Percentiles rank a stretch among this genome's conserved stretches.
Evolutionary conservation across 2,329 filamentous ascomycete genomes (phyloP).

Genomic region (Sclerotinia trifoliorum): DNA sequence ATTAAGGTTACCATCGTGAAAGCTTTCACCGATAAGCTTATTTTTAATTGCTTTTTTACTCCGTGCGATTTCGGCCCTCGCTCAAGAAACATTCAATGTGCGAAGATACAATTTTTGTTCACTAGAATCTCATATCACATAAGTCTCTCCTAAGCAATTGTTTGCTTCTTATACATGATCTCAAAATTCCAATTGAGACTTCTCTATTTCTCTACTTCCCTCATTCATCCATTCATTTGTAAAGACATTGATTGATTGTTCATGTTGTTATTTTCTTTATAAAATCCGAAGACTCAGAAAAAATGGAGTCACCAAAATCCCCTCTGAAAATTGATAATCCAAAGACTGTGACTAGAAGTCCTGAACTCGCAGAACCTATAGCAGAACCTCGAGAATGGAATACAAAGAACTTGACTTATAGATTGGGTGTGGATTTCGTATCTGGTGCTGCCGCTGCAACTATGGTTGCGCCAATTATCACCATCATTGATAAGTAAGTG

Average conservation of each 20-base stretch:
- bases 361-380: slow-evolving; percentile 25
- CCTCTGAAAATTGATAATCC: slow-evolving; percentile 21
- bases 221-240: background rate
- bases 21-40: slow-evolving; percentile 11
- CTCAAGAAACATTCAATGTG: slow-evolving; percentile 2
- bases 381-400: slow-evolving; percentile 58
- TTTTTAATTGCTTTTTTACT: background rate
- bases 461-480: slow-evolving; percentile 79
- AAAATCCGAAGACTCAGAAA: slow-evolving; percentile 1
- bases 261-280: background rate
- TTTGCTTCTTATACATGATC: background rate
- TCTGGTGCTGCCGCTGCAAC: slow-evolving; percentile 71
- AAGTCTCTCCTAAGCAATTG: slow-evolving; percentile 4
- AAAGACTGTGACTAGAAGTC: slow-evolving; percentile 17
- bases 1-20: background rate
- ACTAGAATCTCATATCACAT: background rate
- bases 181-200: background rate
- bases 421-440: slow-evolving; percentile 65
- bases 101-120: slow-evolving; percentile 6
- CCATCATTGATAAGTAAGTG: slow-evolving; percentile 78
- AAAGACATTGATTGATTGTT: background rate
- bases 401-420: slow-evolving; percentile 65
- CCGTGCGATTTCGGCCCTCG: slow-evolving; percentile 6
- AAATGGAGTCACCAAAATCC: slow-evolving; percentile 15
- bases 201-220: background rate